Evolutionary conservation across 139 green algal species (phyloP).

Genomic region (Volvox africanus): DNA sequence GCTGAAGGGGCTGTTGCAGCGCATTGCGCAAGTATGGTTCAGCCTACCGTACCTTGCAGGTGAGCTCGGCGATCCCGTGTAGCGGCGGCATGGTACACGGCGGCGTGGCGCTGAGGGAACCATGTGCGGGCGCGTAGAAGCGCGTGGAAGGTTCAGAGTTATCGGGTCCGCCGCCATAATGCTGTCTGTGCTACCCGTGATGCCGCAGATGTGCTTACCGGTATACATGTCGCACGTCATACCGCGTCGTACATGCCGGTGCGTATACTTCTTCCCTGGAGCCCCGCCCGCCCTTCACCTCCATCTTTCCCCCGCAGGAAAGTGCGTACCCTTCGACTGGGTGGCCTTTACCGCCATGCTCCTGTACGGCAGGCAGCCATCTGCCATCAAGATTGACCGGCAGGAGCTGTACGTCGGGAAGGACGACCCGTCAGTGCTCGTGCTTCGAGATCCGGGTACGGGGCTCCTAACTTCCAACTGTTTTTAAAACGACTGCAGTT

Average conservation of each 20-base stretch:
- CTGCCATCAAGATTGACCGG: slow-evolving; percentile 10
- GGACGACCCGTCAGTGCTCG: slow-evolving; percentile 49
- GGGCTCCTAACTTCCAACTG: not conserved
- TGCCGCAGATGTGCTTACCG: too few relatives aligned
- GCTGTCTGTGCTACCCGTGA: too few relatives aligned
- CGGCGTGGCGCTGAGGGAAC: too few relatives aligned
- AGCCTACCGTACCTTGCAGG: slow-evolving; percentile 46
- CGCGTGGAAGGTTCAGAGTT: too few relatives aligned
- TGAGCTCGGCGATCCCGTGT: not conserved
- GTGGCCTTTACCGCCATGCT: slow-evolving; percentile 60
- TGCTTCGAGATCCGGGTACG: slow-evolving; percentile 43
- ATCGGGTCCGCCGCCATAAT: too few relatives aligned
- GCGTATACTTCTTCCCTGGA: too few relatives aligned
- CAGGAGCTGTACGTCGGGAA: slow-evolving; percentile 54
- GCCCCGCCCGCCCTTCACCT: too few relatives aligned
- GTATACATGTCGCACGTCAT: too few relatives aligned
- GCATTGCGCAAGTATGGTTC: slow-evolving; percentile 45
- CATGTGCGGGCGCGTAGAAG: too few relatives aligned
- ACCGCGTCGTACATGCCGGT: too few relatives aligned
- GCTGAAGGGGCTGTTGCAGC: slow-evolving; percentile 46
- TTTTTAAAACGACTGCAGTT: too few relatives aligned
- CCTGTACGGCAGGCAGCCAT: slow-evolving; percentile 24
- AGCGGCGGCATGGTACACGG: too few relatives aligned
- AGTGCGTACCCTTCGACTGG: slow-evolving; percentile 67
- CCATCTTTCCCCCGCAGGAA: slow-evolving; percentile 41